Evolutionary conservation across 495 filamentous ascomycete genomes (phyloP), one percentile per base, ranked within the genome.

Genomic region (Penicillium waksmanii): DNA sequence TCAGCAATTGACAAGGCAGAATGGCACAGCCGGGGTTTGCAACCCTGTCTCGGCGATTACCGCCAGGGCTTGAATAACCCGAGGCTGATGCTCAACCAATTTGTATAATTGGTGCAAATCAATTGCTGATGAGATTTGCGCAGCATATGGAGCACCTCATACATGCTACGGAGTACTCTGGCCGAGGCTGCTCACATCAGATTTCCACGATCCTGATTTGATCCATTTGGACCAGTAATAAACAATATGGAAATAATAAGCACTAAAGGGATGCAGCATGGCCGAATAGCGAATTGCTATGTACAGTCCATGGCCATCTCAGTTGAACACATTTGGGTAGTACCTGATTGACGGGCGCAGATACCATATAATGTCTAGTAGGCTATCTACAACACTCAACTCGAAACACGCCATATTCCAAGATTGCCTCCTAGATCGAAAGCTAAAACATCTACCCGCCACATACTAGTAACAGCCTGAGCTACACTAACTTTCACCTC

Each of bases 271-370:
- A 31, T 31, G 27, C 6, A 31, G 6, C 7, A 31, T 31, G 6
- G 27, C 27, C 27, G 27, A 31, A 31, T 31, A 9, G 27, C 5
- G 27, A 31, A 31, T 4, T 31, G 5, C 27, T 31, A 7, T 31
- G 27, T 31, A 31, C 27, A 31, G 27, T 31, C 27, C 27, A 31
- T 31, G 27, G 27, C 27, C 27, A 31, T 50, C 40, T 46, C 47
- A 65, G 31, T 62, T 59, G 56, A 62, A 13, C 36, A n/a, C 36
- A 9, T n/a, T n/a, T n/a, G n/a, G n/a, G n/a, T n/a, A n/a, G 5
- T 38, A n/a, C 36, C 23, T 23, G 23, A 23, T 23, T 23, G 23
- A 23, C 23, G 23, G 23, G 23, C 23, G 23, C 23, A 23, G 23
- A 19, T 12, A 44, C 15, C 42, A 6, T 7, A 44, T 17, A 44